phyloP scores from a whole-genome alignment of 1,284 basidiomycete species.

The Ceratobasidium sp. region DNA sequence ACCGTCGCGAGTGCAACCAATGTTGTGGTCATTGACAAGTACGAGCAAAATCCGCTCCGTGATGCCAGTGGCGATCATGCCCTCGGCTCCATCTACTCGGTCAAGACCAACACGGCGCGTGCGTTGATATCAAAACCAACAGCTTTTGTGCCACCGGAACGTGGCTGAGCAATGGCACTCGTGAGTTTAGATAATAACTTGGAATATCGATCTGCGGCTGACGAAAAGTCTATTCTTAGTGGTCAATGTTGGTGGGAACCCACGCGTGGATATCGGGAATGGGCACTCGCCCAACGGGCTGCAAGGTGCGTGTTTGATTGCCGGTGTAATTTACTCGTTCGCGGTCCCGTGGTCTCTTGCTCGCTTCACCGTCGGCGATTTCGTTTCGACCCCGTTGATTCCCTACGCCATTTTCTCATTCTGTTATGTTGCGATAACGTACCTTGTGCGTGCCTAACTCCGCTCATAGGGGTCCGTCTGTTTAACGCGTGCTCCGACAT shows the following conservation, averaged over 20 bases:
- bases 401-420: not conserved
- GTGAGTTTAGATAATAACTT: not conserved
- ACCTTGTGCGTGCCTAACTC: not conserved
- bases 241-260: constrained; percentile 78
- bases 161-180: constrained; percentile 74
- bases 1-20: constrained; percentile 71
- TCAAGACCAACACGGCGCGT: constrained; percentile 64
- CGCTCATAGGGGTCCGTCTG: constrained; percentile 57
- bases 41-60: constrained; percentile 81
- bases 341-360: no score
- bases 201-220: not conserved
- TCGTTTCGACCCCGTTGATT: not conserved
- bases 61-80: constrained; percentile 55
- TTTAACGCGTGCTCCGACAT: constrained; percentile 66
- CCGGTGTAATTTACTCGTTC: no score
- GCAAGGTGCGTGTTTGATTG: constrained; percentile 57
- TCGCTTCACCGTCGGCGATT: no score
- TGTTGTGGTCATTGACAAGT: constrained; percentile 79
- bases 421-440: not conserved
- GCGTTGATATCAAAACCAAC: constrained; percentile 75
- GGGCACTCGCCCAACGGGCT: constrained; percentile 68
- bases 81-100: constrained; percentile 76
- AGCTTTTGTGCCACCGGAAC: constrained; percentile 88
- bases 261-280: constrained; percentile 68
- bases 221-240: constrained; percentile 45